Conservation (phyloP, 805 yeast species). For the Spathaspora sp. region DNA sequence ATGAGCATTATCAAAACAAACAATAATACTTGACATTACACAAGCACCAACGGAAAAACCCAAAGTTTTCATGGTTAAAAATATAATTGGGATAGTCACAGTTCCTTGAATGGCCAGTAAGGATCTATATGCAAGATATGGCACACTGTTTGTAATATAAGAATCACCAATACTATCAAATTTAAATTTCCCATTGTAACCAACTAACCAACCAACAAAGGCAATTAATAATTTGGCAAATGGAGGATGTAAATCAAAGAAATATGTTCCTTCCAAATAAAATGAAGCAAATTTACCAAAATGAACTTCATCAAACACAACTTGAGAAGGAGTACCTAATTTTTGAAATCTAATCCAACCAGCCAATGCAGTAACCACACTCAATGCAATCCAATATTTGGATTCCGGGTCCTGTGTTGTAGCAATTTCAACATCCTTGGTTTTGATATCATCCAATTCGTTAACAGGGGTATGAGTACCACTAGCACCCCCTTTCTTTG, state of each 20-base stretch:
- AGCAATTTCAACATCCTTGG: not conserved
- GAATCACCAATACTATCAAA: slow-evolving; percentile 86
- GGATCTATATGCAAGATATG: slow-evolving; percentile 79
- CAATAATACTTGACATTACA: slow-evolving; percentile 69
- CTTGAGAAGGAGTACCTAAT: slow-evolving; percentile 65
- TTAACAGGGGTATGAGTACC: not conserved
- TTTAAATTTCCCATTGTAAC: slow-evolving; percentile 89
- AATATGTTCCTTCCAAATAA: slow-evolving; percentile 85
- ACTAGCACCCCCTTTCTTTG: slow-evolving; percentile 19
- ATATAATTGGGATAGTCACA: slow-evolving; percentile 78
- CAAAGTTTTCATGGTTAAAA: slow-evolving; percentile 80
- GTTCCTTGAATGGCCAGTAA: slow-evolving; percentile 80
- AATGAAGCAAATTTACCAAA: slow-evolving; percentile 84
- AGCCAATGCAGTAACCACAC: slow-evolving; percentile 39
- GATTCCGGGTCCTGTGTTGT: slow-evolving; percentile 19
- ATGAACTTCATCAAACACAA: slow-evolving; percentile 84
- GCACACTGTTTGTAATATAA: slow-evolving; percentile 75
- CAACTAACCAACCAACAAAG: slow-evolving; percentile 80
- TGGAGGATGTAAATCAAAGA: slow-evolving; percentile 97
- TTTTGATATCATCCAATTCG: not conserved
- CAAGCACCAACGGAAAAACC: slow-evolving; percentile 78
- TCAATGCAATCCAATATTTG: slow-evolving; percentile 32
- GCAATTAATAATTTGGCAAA: slow-evolving; percentile 93
- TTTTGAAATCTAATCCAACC: slow-evolving; percentile 55
- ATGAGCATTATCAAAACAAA: slow-evolving; percentile 87